phyloP scores from a whole-genome alignment of 257 asterid genomes.

The Nicotiana tomentosiformis region DNA sequence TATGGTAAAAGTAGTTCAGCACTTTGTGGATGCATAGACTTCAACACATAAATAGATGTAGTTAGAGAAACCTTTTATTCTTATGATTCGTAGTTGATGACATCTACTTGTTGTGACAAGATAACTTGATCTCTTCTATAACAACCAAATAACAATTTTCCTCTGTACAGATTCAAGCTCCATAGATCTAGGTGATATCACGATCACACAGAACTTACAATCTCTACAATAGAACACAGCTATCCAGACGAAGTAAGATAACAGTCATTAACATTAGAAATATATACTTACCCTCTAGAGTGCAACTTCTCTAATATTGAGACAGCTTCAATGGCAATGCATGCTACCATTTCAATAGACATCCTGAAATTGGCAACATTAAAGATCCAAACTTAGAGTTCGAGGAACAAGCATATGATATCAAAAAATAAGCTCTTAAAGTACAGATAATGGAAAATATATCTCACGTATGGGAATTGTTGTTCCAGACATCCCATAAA shows the following conservation, averaged over 20 bases:
- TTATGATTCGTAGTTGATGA: background rate
- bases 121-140: background rate
- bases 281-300: constrained; percentile 58
- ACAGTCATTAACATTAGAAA: background rate
- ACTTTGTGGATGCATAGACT: background rate
- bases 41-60: background rate
- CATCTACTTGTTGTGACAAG: background rate
- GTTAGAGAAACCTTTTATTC: background rate
- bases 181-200: background rate
- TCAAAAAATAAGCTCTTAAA: background rate
- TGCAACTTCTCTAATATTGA: constrained; percentile 86
- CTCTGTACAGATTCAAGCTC: background rate
- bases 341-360: constrained; percentile 90
- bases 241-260: background rate
- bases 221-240: background rate
- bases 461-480: constrained; percentile 56
- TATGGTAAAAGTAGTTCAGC: background rate
- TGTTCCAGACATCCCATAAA: constrained; percentile 94
- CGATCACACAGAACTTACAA: background rate
- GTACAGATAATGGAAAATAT: background rate
- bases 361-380: constrained; percentile 42
- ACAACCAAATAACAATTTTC: background rate
- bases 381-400: background rate
- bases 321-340: constrained; percentile 86
- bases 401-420: background rate